Conservation (phyloP, 345 rosid genomes). For the Dipteronia dyeriana region DNA sequence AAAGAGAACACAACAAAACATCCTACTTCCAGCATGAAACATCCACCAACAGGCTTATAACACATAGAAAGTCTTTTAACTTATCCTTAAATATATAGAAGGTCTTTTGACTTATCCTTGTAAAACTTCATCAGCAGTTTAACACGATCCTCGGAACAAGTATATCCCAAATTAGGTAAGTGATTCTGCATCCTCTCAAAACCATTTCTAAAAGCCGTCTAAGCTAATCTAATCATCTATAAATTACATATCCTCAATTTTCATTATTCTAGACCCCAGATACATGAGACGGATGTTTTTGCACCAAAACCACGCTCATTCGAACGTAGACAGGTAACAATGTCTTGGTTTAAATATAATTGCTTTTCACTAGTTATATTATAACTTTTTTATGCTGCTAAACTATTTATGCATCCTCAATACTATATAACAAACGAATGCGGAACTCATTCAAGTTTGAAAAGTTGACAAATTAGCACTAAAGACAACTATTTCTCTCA, state of each 20-base stretch:
- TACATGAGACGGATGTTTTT: not conserved
- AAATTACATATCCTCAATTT: not conserved
- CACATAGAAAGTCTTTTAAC: too few species aligned
- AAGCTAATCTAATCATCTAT: not conserved
- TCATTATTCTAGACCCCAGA: not conserved
- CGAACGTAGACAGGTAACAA: not conserved
- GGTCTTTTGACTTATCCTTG: too few species aligned
- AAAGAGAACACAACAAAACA: slow-evolving; percentile 21
- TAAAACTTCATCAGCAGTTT: not conserved
- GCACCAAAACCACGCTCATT: not conserved
- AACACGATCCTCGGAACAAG: not conserved
- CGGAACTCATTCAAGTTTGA: not conserved
- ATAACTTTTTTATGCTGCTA: not conserved
- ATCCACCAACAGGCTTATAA: too few species aligned
- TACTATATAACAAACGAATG: not conserved
- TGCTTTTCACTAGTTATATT: not conserved
- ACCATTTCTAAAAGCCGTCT: not conserved
- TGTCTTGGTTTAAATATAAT: not conserved
- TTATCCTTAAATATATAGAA: too few species aligned
- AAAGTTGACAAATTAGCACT: not conserved
- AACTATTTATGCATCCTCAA: not conserved
- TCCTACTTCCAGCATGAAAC: not conserved
- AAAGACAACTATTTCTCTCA: not conserved
- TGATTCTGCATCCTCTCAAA: not conserved
- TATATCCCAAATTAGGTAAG: not conserved